Evolutionary conservation across 106 monocot species (phyloP), one percentile per base, ranked within the genome.

Genomic region (Iris macrosiphon): DNA sequence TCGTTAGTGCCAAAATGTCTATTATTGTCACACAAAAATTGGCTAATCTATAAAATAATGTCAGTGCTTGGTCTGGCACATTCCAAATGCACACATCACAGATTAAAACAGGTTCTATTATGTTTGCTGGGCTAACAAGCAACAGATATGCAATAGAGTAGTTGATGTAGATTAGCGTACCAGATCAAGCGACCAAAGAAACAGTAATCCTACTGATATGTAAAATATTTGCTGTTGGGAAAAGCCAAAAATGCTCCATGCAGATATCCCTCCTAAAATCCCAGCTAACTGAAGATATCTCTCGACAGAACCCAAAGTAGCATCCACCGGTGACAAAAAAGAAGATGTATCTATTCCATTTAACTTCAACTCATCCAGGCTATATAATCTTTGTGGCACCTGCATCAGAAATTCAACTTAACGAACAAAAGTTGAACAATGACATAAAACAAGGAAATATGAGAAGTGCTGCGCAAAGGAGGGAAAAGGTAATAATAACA

Each of bases 331-430:
- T 34, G 87, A 82, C 38, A 92, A 67, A 46, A 92, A 79, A 53
- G 78, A 72, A 37, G 75, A 52, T 39, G 82, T 68, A 60, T 92
- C 65, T 6, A 92, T 87, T 35, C 87, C 86, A 71, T 87, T 92
- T 42, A 92, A 41, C 76, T 92, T 92, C 76, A 92, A 46, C 61
- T 92, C 92, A 52, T 92, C 92, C 75, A 92, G 68, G 53, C 57
- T 77, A 52, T 87, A 87, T 0, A 87, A 67, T 52, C 87, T 92
- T 51, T 76, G 79, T 18, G 87, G 92, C 29, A 92, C 73, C 92
- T 92, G 45, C 7, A 49, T 1, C 24, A 66, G 7, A 65, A 61
- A 21, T 35, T 63, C 9, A 26, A 7, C 39, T 41, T 12, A 14
- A 15, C 5, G 2, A 31, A 24, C 5, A 48, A 48, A 48, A 11